Evolutionary conservation across 495 filamentous ascomycete species (phyloP).

Genomic region (Penicillium canariense): DNA sequence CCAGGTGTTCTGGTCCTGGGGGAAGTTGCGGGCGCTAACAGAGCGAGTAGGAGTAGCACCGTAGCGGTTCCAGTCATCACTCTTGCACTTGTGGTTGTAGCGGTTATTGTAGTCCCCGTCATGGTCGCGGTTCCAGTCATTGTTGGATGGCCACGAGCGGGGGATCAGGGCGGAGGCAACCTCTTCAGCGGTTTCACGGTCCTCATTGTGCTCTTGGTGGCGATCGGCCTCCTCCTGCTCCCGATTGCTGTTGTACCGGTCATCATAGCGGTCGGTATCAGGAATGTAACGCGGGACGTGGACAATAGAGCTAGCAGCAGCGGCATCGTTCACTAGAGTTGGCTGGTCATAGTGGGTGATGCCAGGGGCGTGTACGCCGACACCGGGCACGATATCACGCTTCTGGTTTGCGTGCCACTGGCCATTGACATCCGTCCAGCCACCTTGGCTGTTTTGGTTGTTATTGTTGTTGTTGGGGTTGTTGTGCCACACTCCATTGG

Average conservation of each 20-base stretch:
- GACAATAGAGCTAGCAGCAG: not conserved
- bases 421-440: constrained; percentile 22
- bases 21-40: constrained; percentile 8
- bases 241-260: not conserved
- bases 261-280: not conserved
- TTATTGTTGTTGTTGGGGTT: constrained; percentile 14
- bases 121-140: constrained; percentile 4
- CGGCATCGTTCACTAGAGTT: not conserved
- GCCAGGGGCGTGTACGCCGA: no score
- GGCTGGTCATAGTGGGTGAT: not conserved
- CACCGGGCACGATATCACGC: constrained; percentile 5
- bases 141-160: not conserved
- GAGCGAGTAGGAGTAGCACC: constrained; percentile 11
- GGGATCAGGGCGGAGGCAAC: not conserved
- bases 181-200: not conserved
- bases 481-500: constrained; percentile 12
- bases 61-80: constrained; percentile 6
- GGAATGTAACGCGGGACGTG: not conserved
- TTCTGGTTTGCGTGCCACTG: constrained; percentile 24
- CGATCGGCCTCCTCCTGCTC: not conserved
- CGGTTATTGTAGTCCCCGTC: constrained; percentile 8
- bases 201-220: not conserved
- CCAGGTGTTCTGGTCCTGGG: not conserved
- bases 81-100: constrained; percentile 13
- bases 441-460: constrained; percentile 10